phyloP scores from a whole-genome alignment of 495 filamentous ascomycete genomes.

The Aspergillus taichungensis region DNA sequence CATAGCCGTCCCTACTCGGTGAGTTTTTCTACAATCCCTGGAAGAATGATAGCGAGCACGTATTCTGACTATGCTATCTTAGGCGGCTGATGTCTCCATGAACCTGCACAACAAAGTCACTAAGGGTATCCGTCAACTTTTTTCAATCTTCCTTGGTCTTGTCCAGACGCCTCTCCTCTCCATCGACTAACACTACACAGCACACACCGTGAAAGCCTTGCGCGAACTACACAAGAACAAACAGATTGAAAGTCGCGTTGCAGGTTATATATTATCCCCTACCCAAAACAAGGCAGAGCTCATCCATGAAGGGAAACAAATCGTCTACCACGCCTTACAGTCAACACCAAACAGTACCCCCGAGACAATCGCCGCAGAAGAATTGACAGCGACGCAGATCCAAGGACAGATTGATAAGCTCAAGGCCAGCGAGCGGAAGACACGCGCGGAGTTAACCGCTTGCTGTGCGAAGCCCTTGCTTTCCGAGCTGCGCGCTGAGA shows the following conservation, averaged over 20 bases:
- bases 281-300: neutral
- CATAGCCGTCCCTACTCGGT: constrained; percentile 54
- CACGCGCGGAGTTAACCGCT: constrained; percentile 37
- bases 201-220: constrained; percentile 52
- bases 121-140: constrained; percentile 34
- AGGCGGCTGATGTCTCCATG: constrained; percentile 56
- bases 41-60: neutral
- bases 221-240: constrained; percentile 55
- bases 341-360: constrained; percentile 36
- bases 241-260: constrained; percentile 47
- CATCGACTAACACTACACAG: constrained; percentile 17
- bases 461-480: constrained; percentile 44
- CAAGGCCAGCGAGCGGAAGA: constrained; percentile 43
- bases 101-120: constrained; percentile 63
- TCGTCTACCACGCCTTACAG: constrained; percentile 54
- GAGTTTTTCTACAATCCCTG: constrained; percentile 8
- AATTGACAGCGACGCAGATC: constrained; percentile 41
- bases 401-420: constrained; percentile 39
- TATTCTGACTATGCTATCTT: neutral
- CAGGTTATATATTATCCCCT: constrained; percentile 36
- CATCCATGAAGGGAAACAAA: constrained; percentile 45
- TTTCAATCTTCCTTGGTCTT: neutral
- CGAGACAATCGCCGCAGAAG: constrained; percentile 38
- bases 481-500: constrained; percentile 37
- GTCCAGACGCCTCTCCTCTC: neutral